Evolutionary conservation across 306 rosid species (phyloP), one percentile per base, ranked within the genome.

Genomic region (Gynostemma pentaphyllum): DNA sequence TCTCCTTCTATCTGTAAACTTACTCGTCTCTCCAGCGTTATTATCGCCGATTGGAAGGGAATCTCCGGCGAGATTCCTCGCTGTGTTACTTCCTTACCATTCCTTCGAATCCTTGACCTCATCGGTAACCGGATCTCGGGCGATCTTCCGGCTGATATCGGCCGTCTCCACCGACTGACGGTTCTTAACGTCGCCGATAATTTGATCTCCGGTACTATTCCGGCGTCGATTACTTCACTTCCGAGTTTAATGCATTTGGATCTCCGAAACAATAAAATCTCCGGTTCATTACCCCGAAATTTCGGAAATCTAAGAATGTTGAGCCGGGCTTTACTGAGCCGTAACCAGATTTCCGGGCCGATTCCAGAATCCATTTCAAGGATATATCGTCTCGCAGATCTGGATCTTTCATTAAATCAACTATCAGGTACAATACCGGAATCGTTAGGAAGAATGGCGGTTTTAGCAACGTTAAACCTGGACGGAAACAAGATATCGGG

Each of bases 11-110:
- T 94, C 61, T 94, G 99, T 56, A 72, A 66, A 15, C 89, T 94
- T 11, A 48, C 74, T 2, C 79, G 94, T 2, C 97, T 94, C 71
- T 84, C 94, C 40, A 68, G 89, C 73, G 8, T 88, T 68, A 86
- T 79, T 21, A 73, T 94, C 45, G 85, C 99, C 30, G 99, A 94
- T 39, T 94, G 99, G 99, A 86, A 88, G 71, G 95, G 94, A 1
- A 88, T 94, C 64, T 34, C 99, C 67, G 99, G 99, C 36, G 83
- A 71, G 69, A 94, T 94, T n/a, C 99, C 99, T 0, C 54, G 62
- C 9, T 94, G 99, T 57, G 72, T 94, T 39, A 52, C 94, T 7
- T 24, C 71, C 1, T 47, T 94, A 1, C 88, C 94, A 0, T 94
- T 81, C 77, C 95, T 94, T 16, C 87, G 97, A 1, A 88, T 94